Conservation (phyloP, 2,329 filamentous ascomycete genomes). For the Trichoderma sp. region DNA sequence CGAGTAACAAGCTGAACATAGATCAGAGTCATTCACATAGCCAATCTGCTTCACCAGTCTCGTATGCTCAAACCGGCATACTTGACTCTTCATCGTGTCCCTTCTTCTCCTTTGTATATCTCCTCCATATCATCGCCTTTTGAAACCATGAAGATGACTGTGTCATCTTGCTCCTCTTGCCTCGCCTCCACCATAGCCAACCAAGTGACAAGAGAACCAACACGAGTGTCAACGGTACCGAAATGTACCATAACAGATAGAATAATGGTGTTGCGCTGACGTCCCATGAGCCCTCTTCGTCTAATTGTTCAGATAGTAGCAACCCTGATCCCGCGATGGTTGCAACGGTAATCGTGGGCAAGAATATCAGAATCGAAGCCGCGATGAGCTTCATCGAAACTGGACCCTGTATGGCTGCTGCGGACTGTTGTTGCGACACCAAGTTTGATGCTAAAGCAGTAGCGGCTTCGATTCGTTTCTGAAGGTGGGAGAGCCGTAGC, state of each 20-base stretch:
- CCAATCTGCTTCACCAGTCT: neutral
- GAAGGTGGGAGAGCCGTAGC: constrained; percentile 34
- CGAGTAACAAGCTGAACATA: neutral
- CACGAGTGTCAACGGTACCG: constrained; percentile 30
- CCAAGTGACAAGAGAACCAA: constrained; percentile 26
- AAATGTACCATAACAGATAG: constrained; percentile 32
- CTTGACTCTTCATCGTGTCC: neutral
- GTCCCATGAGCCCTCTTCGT: constrained; percentile 25
- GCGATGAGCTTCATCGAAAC: constrained; percentile 39
- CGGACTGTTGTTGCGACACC: constrained; percentile 37
- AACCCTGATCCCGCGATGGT: constrained; percentile 32
- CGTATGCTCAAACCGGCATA: neutral
- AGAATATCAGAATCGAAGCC: constrained; percentile 37
- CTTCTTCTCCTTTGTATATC: neutral
- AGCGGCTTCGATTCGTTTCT: constrained; percentile 36
- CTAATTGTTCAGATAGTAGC: constrained; percentile 24
- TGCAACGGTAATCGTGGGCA: constrained; percentile 38
- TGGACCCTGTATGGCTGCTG: constrained; percentile 35
- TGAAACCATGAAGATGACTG: neutral
- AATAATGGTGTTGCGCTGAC: constrained; percentile 29
- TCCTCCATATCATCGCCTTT: neutral
- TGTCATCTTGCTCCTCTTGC: constrained; percentile 16
- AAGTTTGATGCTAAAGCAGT: constrained; percentile 37
- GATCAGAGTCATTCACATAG: neutral
- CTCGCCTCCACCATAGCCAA: constrained; percentile 32